Evolutionary conservation across 2,329 filamentous ascomycete genomes (phyloP).

Genomic region (Penicillium sp.): DNA sequence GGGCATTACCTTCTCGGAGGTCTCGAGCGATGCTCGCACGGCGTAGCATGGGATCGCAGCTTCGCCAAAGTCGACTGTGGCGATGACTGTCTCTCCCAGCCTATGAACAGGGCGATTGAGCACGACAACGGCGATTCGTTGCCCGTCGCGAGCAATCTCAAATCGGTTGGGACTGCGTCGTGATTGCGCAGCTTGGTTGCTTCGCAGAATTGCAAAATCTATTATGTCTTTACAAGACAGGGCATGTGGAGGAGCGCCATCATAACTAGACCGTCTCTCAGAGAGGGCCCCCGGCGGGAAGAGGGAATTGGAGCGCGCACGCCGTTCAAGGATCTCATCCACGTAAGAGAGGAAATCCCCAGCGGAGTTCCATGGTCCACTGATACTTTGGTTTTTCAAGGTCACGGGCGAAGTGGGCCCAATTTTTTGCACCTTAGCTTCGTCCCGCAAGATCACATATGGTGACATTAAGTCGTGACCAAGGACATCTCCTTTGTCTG

Average conservation of each 20-base stretch:
- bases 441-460: slow-evolving; percentile 84
- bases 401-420: slow-evolving; percentile 39
- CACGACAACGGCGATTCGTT: slow-evolving; percentile 86
- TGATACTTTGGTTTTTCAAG: slow-evolving; percentile 44
- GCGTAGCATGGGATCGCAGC: slow-evolving; percentile 82
- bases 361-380: slow-evolving; percentile 47
- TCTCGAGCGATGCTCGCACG: slow-evolving; percentile 81
- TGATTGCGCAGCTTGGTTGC: slow-evolving; percentile 67
- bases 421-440: slow-evolving; percentile 66
- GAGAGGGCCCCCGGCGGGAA: slow-evolving; percentile 72
- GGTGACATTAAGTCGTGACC: slow-evolving; percentile 94
- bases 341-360: slow-evolving; percentile 76
- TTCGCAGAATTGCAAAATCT: slow-evolving; percentile 83
- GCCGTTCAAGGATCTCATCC: slow-evolving; percentile 68
- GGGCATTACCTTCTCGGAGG: slow-evolving; percentile 77
- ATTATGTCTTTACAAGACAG: slow-evolving; percentile 79
- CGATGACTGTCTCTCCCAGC: slow-evolving; percentile 81
- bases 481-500: slow-evolving; percentile 76
- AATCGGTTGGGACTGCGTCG: slow-evolving; percentile 88
- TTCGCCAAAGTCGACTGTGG: slow-evolving; percentile 79
- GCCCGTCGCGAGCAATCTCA: slow-evolving; percentile 90
- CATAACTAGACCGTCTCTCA: slow-evolving; percentile 58
- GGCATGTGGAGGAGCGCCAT: slow-evolving; percentile 51
- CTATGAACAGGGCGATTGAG: slow-evolving; percentile 86
- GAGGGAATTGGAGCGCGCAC: slow-evolving; percentile 53